Percentiles rank a stretch among this genome's conserved stretches.
phyloP scores from a whole-genome alignment of 345 rosid genomes.

The Raphanus sativus region DNA sequence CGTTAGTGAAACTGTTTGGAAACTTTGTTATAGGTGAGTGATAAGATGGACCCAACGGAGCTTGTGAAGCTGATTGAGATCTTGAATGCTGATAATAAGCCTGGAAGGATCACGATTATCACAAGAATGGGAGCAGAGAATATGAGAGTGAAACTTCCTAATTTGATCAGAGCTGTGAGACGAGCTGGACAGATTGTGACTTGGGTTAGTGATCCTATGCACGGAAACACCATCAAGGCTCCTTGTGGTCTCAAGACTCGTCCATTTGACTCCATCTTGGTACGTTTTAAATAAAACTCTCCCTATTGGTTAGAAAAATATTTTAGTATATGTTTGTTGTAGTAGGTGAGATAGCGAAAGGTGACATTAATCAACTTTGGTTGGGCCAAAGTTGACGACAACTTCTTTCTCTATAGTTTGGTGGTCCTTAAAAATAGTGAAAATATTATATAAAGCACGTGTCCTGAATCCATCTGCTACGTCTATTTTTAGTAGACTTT shows the following conservation, averaged over 20 bases:
- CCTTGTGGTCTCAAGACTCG: constrained; percentile 95
- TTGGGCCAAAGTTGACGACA: constrained; percentile 27
- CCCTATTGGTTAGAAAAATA: background rate
- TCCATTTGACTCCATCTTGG: constrained; percentile 84
- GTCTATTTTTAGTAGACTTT: background rate
- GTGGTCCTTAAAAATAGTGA: constrained; percentile 9
- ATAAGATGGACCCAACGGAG: constrained; percentile 89
- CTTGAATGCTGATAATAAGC: constrained; percentile 79
- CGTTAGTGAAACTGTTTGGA: background rate
- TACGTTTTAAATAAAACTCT: constrained; percentile 23
- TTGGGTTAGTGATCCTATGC: constrained; percentile 98
- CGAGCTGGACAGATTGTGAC: constrained; percentile 81
- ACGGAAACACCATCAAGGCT: constrained; percentile 93
- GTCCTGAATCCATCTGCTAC: background rate
- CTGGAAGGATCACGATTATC: constrained; percentile 82
- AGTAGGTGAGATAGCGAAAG: constrained; percentile 34
- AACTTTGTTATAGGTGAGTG: constrained; percentile 63
- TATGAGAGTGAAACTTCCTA: constrained; percentile 93
- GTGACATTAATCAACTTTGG: constrained; percentile 15
- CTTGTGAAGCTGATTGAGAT: constrained; percentile 82
- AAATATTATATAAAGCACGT: background rate
- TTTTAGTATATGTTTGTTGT: constrained; percentile 22
- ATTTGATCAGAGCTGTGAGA: constrained; percentile 77
- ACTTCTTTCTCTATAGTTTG: constrained; percentile 19
- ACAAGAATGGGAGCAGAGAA: constrained; percentile 97